Conservation (phyloP, 2,329 filamentous ascomycete genomes). For the Akanthomyces lecanii region DNA sequence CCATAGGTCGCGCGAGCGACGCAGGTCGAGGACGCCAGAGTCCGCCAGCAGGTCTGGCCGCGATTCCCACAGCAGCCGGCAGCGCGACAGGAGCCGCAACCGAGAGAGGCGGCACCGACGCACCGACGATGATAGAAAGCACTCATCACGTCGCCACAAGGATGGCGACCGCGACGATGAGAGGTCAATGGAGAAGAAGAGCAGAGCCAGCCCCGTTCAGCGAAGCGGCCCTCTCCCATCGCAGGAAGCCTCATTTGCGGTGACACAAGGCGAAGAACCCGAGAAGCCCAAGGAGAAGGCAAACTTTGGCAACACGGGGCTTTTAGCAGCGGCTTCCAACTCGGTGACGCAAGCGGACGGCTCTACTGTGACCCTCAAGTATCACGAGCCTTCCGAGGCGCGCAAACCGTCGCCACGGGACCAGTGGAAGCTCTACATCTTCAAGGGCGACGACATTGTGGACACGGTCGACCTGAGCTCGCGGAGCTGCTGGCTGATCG, state of each 20-base stretch:
- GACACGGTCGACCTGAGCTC: conserved; percentile 74
- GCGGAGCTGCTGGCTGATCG: conserved; percentile 87
- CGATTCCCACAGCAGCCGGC: conserved; percentile 23
- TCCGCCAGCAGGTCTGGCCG: conserved; percentile 12
- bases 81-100: conserved; percentile 25
- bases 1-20: conserved; percentile 14
- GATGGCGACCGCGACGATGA: conserved; percentile 16
- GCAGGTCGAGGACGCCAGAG: conserved; percentile 16
- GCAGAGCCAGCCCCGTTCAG: conserved; percentile 26
- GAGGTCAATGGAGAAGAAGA: conserved; percentile 20
- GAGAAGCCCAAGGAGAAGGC: conserved; percentile 75
- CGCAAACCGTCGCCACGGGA: conserved; percentile 77
- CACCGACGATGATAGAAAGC: conserved; percentile 10
- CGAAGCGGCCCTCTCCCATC: conserved; percentile 52
- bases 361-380: conserved; percentile 79
- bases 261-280: conserved; percentile 40
- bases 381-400: conserved; percentile 90
- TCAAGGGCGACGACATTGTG: conserved; percentile 76
- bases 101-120: conserved; percentile 10
- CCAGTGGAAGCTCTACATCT: conserved; percentile 86
- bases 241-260: conserved; percentile 56
- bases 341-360: conserved; percentile 66
- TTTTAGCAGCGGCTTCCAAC: conserved; percentile 85
- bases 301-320: conserved; percentile 76
- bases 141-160: neutral